Conservation (phyloP, 352 stramenopile species). For the Phytopythium cucurbitacearum region DNA sequence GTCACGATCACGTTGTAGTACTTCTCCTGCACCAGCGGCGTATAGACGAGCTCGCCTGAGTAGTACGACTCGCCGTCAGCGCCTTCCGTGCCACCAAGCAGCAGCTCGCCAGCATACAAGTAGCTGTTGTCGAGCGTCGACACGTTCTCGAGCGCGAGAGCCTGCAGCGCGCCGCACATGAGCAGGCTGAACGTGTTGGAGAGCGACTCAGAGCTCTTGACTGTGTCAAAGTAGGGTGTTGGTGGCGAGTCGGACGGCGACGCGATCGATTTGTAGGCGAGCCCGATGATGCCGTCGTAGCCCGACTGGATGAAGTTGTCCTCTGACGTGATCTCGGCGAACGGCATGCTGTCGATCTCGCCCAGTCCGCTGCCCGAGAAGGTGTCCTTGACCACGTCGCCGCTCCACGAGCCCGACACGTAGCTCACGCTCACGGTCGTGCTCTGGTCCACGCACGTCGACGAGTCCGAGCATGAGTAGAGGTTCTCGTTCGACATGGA, state of each 20-base stretch:
- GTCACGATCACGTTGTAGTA: conserved; percentile 81
- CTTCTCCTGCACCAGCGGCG: conserved; percentile 65
- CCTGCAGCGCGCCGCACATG: conserved; percentile 75
- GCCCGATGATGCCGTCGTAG: conserved; percentile 73
- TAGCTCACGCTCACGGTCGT: conserved; percentile 62
- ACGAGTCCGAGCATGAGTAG: conserved; percentile 64
- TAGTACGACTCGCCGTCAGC: conserved; percentile 49
- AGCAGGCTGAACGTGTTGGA: conserved; percentile 67
- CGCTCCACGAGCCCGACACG: conserved; percentile 70
- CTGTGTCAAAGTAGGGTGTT: conserved; percentile 60
- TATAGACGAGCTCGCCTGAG: conserved; percentile 60
- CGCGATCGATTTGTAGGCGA: conserved; percentile 60
- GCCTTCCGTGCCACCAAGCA: conserved; percentile 54
- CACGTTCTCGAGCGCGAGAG: conserved; percentile 35
- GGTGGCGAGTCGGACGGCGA: conserved; percentile 40
- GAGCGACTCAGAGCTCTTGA: conserved; percentile 26
- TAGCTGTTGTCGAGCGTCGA: conserved; percentile 25
- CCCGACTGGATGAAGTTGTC: conserved; percentile 67
- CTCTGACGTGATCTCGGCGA: conserved; percentile 52
- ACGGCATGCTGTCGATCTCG: conserved; percentile 39
- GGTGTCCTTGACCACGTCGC: conserved; percentile 57
- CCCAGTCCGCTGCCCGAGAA: conserved; percentile 57
- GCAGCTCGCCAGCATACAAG: conserved; percentile 52
- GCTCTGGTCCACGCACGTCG: conserved; percentile 41
- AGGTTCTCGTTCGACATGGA: conserved; percentile 48